Evolutionary conservation across 202 grass and related monocot genomes (phyloP), one percentile per base, ranked within the genome.

Genomic region (Cymbopogon flexuosus): DNA sequence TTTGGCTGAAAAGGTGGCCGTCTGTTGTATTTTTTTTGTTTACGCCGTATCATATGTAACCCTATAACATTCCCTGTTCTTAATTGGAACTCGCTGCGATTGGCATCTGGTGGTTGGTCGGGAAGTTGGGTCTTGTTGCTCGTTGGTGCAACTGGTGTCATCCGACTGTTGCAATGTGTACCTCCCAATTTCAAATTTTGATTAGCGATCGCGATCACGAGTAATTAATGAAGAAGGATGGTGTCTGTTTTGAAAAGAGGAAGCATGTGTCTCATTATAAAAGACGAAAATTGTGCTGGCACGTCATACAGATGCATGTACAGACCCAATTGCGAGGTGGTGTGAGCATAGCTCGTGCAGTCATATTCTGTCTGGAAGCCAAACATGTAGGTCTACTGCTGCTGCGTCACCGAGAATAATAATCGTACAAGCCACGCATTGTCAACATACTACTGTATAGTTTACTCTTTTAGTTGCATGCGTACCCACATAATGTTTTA

Each of bases 31-130:
- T 27, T 27, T 27, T 68, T 81, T 72, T 76, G 33, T 80, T 76
- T 52, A 47, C 37, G 19, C 0, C 70, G 49, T 65, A 37, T 65
- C 54, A 65, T 51, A 82, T 72, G 72, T 46, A 76, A 82, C 54
- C 46, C 51, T 68, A 33, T 74, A 54, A 74, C 57, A 72, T 18
- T 58, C 19, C 15, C 18, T 86, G 41, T 58, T 59, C 51, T 61
- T 59, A 54, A 82, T 65, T 73, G 73, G 18, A 78, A 35, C 39
- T 85, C 73, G 10, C 49, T 85, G 72, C 59, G 62, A 52, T 85
- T 81, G 31, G 78, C 24, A 42, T 56, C 23, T n/a, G 65, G 39
- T 7, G 13, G 65, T 77, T 47, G 30, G 56, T 72, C 80, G 31
- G 34, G 10, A 45, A 75, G 6, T 80, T 10, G 5, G 1, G 1